Evolutionary conservation across 768 basidiomycete species (phyloP).

Genomic region (Psilocybe tampanensis): DNA sequence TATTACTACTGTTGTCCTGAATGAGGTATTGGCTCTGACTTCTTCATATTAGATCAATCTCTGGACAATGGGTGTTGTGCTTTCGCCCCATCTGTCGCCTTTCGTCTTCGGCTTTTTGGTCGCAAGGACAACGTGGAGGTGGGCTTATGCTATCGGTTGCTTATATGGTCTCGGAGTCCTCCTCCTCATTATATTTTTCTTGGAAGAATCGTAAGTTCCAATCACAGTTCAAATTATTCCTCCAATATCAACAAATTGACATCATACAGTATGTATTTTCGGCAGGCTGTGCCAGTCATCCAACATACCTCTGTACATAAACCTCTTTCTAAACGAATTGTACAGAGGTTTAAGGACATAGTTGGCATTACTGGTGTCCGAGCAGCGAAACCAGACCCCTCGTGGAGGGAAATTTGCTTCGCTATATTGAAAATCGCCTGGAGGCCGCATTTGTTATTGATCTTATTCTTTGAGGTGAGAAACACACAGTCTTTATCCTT

Average conservation of each 20-base stretch:
- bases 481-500: no score
- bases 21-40: no score
- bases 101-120: constrained; percentile 72
- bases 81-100: constrained; percentile 65
- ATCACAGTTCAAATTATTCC: not conserved
- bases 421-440: constrained; percentile 56
- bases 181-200: constrained; percentile 56
- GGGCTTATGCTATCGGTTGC: constrained; percentile 69
- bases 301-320: constrained; percentile 48
- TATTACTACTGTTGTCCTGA: not conserved
- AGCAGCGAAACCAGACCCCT: constrained; percentile 57
- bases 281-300: constrained; percentile 41
- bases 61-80: constrained; percentile 76
- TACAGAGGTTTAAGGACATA: constrained; percentile 57
- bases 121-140: constrained; percentile 59
- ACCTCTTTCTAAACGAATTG: constrained; percentile 36
- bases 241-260: not conserved
- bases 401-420: constrained; percentile 48
- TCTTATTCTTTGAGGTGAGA: constrained; percentile 54
- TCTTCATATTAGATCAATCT: constrained; percentile 50
- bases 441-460: constrained; percentile 59
- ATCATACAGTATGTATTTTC: constrained; percentile 58
- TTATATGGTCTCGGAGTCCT: constrained; percentile 61
- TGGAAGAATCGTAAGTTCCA: constrained; percentile 61
- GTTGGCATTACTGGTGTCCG: constrained; percentile 63